Conservation (phyloP, 2,329 filamentous ascomycete genomes). For the Colletotrichum musicola region DNA sequence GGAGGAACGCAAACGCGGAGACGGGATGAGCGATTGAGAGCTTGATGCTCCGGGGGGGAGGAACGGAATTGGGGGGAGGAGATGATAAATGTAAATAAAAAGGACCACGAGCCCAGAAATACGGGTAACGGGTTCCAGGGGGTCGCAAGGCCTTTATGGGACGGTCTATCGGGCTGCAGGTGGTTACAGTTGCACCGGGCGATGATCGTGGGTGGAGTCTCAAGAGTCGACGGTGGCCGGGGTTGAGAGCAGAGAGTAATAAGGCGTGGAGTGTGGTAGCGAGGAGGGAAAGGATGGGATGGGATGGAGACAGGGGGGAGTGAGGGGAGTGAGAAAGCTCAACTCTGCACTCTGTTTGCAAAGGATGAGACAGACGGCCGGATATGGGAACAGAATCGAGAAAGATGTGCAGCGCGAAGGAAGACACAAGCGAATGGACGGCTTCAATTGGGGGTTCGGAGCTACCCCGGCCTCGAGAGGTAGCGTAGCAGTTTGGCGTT, state of each 20-base stretch:
- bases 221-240: slow-evolving; percentile 9
- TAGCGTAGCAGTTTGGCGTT: slow-evolving; percentile 29
- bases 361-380: slow-evolving; percentile 1
- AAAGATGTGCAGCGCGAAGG: slow-evolving; percentile 12
- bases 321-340: not conserved
- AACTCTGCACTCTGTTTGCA: not conserved
- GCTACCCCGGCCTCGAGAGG: slow-evolving; percentile 25
- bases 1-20: too few species aligned
- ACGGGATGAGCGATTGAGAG: too few species aligned
- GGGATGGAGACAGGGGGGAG: not conserved
- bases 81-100: too few species aligned
- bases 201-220: slow-evolving; percentile 37
- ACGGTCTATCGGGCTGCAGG: slow-evolving; percentile 34
- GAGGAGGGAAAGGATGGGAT: not conserved
- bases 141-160: slow-evolving; percentile 29
- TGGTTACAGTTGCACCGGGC: slow-evolving; percentile 34
- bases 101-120: too few species aligned
- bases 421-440: slow-evolving; percentile 10
- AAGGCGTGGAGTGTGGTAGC: not conserved
- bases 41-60: too few species aligned
- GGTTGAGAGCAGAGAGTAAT: slow-evolving; percentile 17
- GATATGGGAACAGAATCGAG: not conserved
- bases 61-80: too few species aligned
- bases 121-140: not conserved
- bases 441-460: slow-evolving; percentile 2